Base-by-base conservation (phyloP, 2,329 filamentous ascomycete species). In the Allantophomopsis lycopodina region DNA sequence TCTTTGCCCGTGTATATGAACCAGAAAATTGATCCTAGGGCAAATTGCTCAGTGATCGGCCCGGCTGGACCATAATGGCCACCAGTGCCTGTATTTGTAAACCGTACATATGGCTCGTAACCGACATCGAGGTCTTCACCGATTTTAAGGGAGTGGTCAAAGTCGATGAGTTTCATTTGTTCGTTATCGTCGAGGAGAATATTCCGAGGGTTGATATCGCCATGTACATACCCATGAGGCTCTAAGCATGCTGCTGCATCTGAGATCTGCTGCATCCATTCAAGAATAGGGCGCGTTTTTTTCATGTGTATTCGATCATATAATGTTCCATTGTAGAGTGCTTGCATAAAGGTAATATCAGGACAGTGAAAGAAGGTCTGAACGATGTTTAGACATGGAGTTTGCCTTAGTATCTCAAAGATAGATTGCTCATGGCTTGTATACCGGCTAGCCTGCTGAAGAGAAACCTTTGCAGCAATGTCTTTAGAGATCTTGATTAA, bases 251-350 rank as follows among this genome's bases (percentile, higher is more conserved):
- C 36, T 16, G 20, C 36, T 38, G 20, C 36, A 18, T 31, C 14
- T 32, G 36, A 38, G 36, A 38, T 17, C 20, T 38, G 20, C n/a
- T 38, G 20, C 36, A 38, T 38, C 36, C 36, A 38, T 32, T 10
- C 8, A n/a, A 35, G 33, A 15, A 15, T 35, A 10, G 33, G 33
- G 15, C 16, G 33, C 8, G 8, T n/a, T 8, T 35, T 15, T 15
- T 10, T 15, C 15, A 10, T 15, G 15, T 17, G 8, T 8, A 35
- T 35, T 8, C 33, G 33, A 10, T 35, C 33, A 8, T 15, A 10
- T 8, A 35, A 15, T 15, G 33, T 35, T 15, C 33, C 33, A 17
- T 35, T 35, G 33, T 15, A 8, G 33, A 35, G n/a, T n/a, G 8
- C 7, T 37, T 37, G 35, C 12, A 21, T 37, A 15, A 21, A 37